Evolutionary conservation across 306 rosid genomes (phyloP), one percentile per base, ranked within the genome.

Genomic region (Comarum palustre): DNA sequence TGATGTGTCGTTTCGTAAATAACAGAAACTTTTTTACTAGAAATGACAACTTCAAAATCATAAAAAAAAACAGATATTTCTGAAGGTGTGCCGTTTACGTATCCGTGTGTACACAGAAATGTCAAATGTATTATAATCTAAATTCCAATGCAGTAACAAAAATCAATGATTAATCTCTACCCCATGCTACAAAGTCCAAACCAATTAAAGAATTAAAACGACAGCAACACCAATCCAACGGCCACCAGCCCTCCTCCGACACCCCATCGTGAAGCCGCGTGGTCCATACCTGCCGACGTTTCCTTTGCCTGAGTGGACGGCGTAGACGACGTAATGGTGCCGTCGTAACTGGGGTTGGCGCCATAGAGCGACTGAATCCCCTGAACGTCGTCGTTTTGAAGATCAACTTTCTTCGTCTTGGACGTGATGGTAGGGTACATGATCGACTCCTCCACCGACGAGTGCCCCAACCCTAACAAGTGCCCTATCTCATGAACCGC

Each of bases 401-500:
- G 87, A 11, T 85, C 83, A 25, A 90, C 88, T 77, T 89, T 91
- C 82, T 68, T 84, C n/a, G 90, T 87, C 45, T 73, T 17, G 8
- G 97, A 69, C 32, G 89, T 1, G 62, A 94, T 82, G 14, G 97
- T 81, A 69, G 97, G 97, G 69, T 78, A 94, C 98, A 91, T 94
- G 32, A 94, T 94, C 29, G 97, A 77, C 0, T 85, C 92, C 73
- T 82, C 80, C 19, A 82, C 87, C 0, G 98, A 94, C 0, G 97
- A 81, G 50, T 94, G 98, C 0, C 96, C 98, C 12, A 94, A 62
- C 12, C 98, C 98, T 2, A 94, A 73, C 64, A 94, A 16, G 57
- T 94, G 98, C 0, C 98, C 98, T 0, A 94, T 91, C 82, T 94
- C 98, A 67, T 94, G 98, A 8, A 94, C 96, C 19, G 96, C 97